Evolutionary conservation across 108 stramenopile genomes (phyloP).

Genomic region (Cyclotella distinguenda): DNA sequence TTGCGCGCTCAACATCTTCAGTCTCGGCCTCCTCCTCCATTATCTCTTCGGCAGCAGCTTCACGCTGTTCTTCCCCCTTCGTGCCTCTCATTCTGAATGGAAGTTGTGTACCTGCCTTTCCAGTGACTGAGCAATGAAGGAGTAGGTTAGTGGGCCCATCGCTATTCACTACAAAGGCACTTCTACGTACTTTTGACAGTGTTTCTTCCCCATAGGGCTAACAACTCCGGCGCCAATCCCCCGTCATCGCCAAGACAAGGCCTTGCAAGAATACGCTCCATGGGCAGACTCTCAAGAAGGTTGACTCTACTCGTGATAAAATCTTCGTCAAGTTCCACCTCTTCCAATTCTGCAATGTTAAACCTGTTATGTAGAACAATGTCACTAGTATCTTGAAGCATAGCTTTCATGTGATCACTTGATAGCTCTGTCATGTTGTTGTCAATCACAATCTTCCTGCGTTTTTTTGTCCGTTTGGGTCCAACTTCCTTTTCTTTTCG

Average conservation of each 20-base stretch:
- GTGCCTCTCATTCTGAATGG: constrained; percentile 59
- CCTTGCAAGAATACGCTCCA: constrained; percentile 58
- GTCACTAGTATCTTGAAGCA: constrained; percentile 75
- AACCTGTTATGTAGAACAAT: constrained; percentile 51
- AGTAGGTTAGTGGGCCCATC: not conserved
- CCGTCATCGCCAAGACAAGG: constrained; percentile 81
- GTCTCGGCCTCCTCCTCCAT: constrained; percentile 53
- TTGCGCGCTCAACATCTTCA: constrained; percentile 54
- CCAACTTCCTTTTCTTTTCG: constrained; percentile 25
- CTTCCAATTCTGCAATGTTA: constrained; percentile 62
- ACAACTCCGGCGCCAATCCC: constrained; percentile 61
- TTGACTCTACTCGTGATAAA: constrained; percentile 17
- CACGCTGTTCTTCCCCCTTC: constrained; percentile 48
- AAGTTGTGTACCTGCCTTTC: constrained; percentile 49
- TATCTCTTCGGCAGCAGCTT: constrained; percentile 34
- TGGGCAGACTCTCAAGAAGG: constrained; percentile 35
- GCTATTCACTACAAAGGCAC: not conserved
- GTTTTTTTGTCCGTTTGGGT: constrained; percentile 64
- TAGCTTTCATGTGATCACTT: constrained; percentile 72
- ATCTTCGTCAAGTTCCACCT: constrained; percentile 27
- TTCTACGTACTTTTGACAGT: constrained; percentile 38
- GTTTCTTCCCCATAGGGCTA: constrained; percentile 65
- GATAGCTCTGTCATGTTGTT: constrained; percentile 80
- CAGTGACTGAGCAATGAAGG: constrained; percentile 25
- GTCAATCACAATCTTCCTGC: constrained; percentile 81